phyloP scores from a whole-genome alignment of 306 rosid genomes.

The Glycine soja region DNA sequence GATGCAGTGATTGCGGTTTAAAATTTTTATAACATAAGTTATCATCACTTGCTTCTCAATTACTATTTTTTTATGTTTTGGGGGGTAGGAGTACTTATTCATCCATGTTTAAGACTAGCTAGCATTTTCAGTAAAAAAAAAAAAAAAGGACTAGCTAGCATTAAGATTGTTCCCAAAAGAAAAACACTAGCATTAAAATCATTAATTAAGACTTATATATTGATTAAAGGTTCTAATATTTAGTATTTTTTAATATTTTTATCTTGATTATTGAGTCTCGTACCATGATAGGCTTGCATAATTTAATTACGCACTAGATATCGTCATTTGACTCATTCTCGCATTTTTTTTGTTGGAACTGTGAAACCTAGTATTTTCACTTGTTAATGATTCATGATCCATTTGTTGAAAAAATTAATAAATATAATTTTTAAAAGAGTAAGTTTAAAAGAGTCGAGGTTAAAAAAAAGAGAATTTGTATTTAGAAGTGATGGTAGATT shows the following conservation, averaged over 20 bases:
- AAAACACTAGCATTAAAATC: slow-evolving; percentile 25
- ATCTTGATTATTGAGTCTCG: slow-evolving; percentile 7
- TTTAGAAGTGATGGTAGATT: not conserved
- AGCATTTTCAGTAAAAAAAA: too few species aligned
- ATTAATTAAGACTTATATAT: not conserved
- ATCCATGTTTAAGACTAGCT: not conserved
- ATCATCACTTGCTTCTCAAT: slow-evolving; percentile 25
- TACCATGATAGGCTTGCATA: not conserved
- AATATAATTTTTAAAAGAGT: not conserved
- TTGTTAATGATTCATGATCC: not conserved
- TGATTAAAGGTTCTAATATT: not conserved
- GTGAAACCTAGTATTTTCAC: not conserved
- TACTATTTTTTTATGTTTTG: not conserved
- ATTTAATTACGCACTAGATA: not conserved
- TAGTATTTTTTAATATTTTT: not conserved
- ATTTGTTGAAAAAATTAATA: not conserved
- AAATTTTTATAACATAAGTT: not conserved
- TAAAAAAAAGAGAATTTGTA: not conserved
- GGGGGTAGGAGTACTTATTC: not conserved
- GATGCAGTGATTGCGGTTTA: slow-evolving; percentile 42
- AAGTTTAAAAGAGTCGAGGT: not conserved
- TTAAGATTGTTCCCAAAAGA: slow-evolving; percentile 12
- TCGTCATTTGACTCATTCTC: not conserved
- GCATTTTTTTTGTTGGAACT: not conserved
- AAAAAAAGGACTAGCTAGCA: not conserved